phyloP scores from a whole-genome alignment of 768 basidiomycete genomes.

The Termitomyces sp. region DNA sequence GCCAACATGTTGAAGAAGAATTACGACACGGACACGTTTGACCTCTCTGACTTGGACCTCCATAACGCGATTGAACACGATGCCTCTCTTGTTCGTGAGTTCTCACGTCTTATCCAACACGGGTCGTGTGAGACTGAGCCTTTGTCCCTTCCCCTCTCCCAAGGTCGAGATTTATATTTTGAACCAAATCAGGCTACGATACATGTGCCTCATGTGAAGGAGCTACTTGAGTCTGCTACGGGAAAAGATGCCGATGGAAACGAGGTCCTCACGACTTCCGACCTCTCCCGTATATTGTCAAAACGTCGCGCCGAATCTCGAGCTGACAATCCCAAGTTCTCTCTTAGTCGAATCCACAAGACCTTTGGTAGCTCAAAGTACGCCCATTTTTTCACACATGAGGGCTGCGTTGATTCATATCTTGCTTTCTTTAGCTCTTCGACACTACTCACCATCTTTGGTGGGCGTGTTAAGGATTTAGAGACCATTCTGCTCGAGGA shows the following conservation, averaged over 20 bases:
- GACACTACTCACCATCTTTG: constrained; percentile 62
- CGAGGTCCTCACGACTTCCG: constrained; percentile 45
- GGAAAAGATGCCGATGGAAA: constrained; percentile 50
- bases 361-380: constrained; percentile 67
- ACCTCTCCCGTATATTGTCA: constrained; percentile 52
- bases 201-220: constrained; percentile 46
- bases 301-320: constrained; percentile 58
- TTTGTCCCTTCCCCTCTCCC: constrained; percentile 21
- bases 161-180: constrained; percentile 44
- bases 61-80: constrained; percentile 80
- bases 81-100: constrained; percentile 55
- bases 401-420: not conserved
- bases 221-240: constrained; percentile 52
- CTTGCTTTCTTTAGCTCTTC: constrained; percentile 39
- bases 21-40: constrained; percentile 56
- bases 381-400: constrained; percentile 17
- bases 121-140: constrained; percentile 13
- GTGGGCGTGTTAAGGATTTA: constrained; percentile 54
- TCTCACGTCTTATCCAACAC: constrained; percentile 8
- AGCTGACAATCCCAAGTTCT: constrained; percentile 51
- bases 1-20: constrained; percentile 53
- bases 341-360: constrained; percentile 44
- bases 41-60: constrained; percentile 61
- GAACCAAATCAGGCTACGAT: constrained; percentile 49
- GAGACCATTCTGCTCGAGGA: constrained; percentile 59